phyloP scores from a whole-genome alignment of 345 rosid genomes.

The Firmiana major region DNA sequence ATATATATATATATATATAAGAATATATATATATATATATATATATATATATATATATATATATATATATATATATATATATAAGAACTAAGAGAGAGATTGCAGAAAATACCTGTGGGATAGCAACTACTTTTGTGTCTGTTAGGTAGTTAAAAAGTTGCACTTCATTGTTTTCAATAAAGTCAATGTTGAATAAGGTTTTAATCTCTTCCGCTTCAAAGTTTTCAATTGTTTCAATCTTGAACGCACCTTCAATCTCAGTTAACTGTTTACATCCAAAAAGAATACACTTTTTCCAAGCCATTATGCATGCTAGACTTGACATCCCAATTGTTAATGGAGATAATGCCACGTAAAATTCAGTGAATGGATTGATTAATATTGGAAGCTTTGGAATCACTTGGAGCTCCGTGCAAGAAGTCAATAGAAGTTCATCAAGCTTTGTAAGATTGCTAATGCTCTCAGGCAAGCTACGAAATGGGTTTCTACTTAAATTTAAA shows the following conservation, averaged over 20 bases:
- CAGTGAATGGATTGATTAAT: background rate
- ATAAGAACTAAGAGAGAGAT: too few relatives aligned
- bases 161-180: too few relatives aligned
- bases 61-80: too few relatives aligned
- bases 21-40: too few relatives aligned
- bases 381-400: background rate
- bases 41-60: too few relatives aligned
- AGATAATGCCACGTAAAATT: background rate
- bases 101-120: too few relatives aligned
- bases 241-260: constrained; percentile 15
- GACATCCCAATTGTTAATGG: background rate
- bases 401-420: constrained; percentile 5
- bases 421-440: constrained; percentile 11
- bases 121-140: too few relatives aligned
- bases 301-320: background rate
- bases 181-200: too few relatives aligned
- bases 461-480: constrained; percentile 11
- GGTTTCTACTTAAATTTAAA: constrained; percentile 10
- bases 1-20: too few relatives aligned
- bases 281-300: background rate
- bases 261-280: constrained; percentile 14
- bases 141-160: too few relatives aligned
- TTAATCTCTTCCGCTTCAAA: too few relatives aligned
- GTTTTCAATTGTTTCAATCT: background rate
- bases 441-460: background rate